Conservation (phyloP, 164 flowering plant species). For the Magnolia changhungtana region DNA sequence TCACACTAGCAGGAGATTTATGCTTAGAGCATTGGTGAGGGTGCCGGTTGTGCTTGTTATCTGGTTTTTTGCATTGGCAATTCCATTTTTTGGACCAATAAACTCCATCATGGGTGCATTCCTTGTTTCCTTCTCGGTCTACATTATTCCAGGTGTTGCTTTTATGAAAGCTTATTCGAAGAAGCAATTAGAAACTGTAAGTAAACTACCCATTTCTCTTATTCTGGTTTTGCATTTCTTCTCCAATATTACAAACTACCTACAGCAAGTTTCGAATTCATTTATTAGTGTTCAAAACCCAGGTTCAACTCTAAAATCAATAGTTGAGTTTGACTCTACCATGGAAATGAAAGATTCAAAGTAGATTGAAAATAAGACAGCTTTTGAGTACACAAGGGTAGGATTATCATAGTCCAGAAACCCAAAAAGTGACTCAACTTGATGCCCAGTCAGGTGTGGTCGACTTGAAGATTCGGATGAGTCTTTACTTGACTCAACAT, state of each 20-base stretch:
- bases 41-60: conserved; percentile 11
- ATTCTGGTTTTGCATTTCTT: background rate
- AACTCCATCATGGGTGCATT: conserved; percentile 16
- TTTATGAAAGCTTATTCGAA: conserved; percentile 7
- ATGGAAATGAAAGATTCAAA: too few species aligned
- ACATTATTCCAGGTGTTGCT: conserved; percentile 9
- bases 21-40: conserved; percentile 9
- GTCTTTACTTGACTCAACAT: too few species aligned
- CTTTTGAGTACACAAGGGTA: too few species aligned
- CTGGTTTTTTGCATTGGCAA: conserved; percentile 13
- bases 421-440: too few species aligned
- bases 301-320: too few species aligned
- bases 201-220: background rate
- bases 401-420: too few species aligned
- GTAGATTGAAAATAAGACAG: too few species aligned
- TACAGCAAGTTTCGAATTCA: background rate
- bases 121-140: conserved; percentile 14
- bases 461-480: too few species aligned
- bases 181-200: conserved; percentile 6
- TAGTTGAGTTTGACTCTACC: too few species aligned
- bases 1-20: conserved; percentile 4
- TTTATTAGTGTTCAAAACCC: background rate
- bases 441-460: too few species aligned
- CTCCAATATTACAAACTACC: background rate
- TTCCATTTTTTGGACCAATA: conserved; percentile 16